phyloP scores from a whole-genome alignment of 139 green algal genomes.

The Auxenochlorella pyrenoidosa region DNA sequence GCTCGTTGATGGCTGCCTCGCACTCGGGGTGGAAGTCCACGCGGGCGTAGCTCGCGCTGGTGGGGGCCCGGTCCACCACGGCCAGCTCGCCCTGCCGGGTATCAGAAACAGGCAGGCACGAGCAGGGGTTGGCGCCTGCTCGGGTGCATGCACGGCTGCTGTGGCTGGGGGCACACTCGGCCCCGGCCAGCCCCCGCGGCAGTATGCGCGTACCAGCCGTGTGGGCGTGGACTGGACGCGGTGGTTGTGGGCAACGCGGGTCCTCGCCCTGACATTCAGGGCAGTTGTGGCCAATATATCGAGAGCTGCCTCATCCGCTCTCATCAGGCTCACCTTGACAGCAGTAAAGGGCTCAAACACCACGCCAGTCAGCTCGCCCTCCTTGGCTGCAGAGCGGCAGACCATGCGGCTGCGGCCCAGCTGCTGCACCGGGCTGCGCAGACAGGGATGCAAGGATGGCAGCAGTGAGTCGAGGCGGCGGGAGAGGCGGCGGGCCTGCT shows the following conservation, averaged over 20 bases:
- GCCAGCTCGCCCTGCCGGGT: constrained; percentile 70
- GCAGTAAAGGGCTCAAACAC: constrained; percentile 84
- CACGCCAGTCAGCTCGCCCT: constrained; percentile 29
- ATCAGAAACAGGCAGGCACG: background rate
- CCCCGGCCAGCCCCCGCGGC: background rate
- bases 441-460: background rate
- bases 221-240: too few relatives aligned
- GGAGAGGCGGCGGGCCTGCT: background rate
- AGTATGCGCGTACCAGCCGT: background rate
- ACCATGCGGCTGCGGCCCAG: background rate
- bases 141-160: background rate
- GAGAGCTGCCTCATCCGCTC: too few relatives aligned
- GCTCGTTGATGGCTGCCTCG: constrained; percentile 95
- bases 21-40: constrained; percentile 78
- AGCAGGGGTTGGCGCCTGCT: background rate
- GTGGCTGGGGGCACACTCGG: background rate
- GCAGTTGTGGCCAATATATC: too few relatives aligned
- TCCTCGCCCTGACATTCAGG: too few relatives aligned
- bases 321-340: background rate
- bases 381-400: background rate
- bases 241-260: too few relatives aligned
- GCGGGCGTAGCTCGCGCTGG: constrained; percentile 76
- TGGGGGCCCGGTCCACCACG: constrained; percentile 69
- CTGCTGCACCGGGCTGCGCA: background rate
- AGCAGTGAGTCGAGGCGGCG: too few relatives aligned